Base-by-base conservation (phyloP, 805 yeast species). In the Candida boidinii region DNA sequence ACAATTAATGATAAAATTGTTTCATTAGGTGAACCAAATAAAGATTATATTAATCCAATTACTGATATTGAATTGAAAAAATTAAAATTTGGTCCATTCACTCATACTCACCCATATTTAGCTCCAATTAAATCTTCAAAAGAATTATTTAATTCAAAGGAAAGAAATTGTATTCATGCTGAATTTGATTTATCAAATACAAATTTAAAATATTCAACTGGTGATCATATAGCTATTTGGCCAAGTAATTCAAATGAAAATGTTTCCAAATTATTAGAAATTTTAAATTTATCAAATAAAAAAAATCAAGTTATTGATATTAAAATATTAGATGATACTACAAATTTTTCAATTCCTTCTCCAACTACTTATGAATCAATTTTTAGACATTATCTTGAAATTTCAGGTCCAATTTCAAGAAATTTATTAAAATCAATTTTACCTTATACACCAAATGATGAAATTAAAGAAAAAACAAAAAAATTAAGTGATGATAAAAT, bases 161-260 rank as follows among this genome's bases (percentile, higher is more conserved):
- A 67, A 17, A 79, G 97, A 63, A 77, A 78, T 44, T 90, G 97
- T 62, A 74, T 90, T 38, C 97, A 90, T 53, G 74, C 80, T 30
- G 97, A 92, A 58, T 77, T 90, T 46, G 96, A 90, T 51, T 60
- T 87, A 23, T 68, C 86, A 1, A 73, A 63, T 19, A 69, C 90
- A 4, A 80, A 79, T 48, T 64, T 92, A 50, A 76, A 79, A 46
- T 90, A 90, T 59, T 67, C 90, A 30, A 90, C 98, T 4, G 98
- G 98, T 57, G 98, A 90, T 55, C 97, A 90, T 60, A 60, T 92
- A 41, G 97, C 95, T 12, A 65, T 92, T 36, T 85, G 96, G 94
- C 92, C 96, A 23, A 84, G 92, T 17, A 90, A 90, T 58, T 66
- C 94, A 2, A 66, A 79, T 49, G 85, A 78, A 53, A 75, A 82